Base-by-base conservation (phyloP, 345 rosid genomes). In the Eucalyptus erythrocorys region DNA sequence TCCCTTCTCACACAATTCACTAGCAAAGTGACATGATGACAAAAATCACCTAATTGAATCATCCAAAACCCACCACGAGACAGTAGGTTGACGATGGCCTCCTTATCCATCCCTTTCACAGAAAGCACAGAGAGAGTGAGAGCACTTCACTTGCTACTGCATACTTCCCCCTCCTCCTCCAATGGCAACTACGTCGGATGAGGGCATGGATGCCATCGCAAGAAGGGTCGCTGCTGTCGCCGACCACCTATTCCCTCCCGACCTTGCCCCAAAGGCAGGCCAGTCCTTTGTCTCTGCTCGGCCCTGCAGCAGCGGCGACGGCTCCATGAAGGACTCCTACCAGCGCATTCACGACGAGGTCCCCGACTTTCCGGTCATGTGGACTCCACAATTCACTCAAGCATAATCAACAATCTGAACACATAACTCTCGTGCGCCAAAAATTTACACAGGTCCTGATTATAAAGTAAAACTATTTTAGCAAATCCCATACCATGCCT, bases 191-290 rank as follows among this genome's bases (percentile, higher is more conserved):
- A 87, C 90, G 92, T 88, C 90, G 53, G 90, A 89, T 84, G 91
- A 91, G 91, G 93, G 92, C 26, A 82, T 94, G 49, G 86, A 87
- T 85, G 45, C 90, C 51, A 90, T 90, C 55, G 94, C 89, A 43
- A 93, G 98, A 79, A 94, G 98, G 37, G 85, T 94, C 49, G 92
- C 94, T 50, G 87, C 93, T 45, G 91, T 96, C 64, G 90, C 94
- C 45, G 93, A 90, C 90, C 99, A 97, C 91, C 87, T 96, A 37
- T 24, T 37, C 59, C 59, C 84, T 13, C 32, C 76, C 7, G 87
- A 50, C 34, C 5, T 59, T 6, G 55, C 37, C 27, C 88, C 94
- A 26, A 4, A 24, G 53, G 55, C 6, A 9, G 79, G 13, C 61
- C 87, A 7, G 27, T 26, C 49, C 43, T 50, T 86, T 79, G 32